A percentile compares a stretch with the other conserved stretches of the same genome.
Conservation (phyloP, 2,329 filamentous ascomycete genomes). For the Iodosphaeria phyllophila region DNA sequence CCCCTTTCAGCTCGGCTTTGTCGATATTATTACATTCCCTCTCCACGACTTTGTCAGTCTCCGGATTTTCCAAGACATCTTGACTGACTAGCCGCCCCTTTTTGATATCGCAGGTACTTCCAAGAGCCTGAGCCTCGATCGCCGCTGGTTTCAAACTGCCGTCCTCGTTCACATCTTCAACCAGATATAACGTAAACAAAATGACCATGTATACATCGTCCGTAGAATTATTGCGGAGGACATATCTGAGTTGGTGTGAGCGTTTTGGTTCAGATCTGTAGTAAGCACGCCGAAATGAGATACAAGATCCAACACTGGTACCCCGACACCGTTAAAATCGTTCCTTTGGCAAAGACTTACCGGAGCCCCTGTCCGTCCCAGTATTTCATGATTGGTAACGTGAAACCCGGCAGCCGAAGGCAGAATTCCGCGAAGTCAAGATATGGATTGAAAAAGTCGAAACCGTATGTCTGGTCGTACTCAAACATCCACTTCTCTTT, state of each 20-base stretch:
- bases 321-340: no score
- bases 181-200: constrained; percentile 58
- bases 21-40: constrained; percentile 10
- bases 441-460: constrained; percentile 79
- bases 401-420: constrained; percentile 53
- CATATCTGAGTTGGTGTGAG: constrained; percentile 78
- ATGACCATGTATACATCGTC: constrained; percentile 64
- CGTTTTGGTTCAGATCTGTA: constrained; percentile 28
- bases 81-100: no score
- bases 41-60: no score
- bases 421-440: constrained; percentile 65
- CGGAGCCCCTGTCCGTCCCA: constrained; percentile 64
- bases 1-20: constrained; percentile 8
- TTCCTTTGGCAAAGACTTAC: no score
- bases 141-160: constrained; percentile 28
- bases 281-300: constrained; percentile 7
- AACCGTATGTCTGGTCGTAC: constrained; percentile 29
- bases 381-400: constrained; percentile 54
- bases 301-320: constrained; percentile 4
- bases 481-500: constrained; percentile 36
- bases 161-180: constrained; percentile 43
- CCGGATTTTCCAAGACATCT: no score
- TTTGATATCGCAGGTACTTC: no score
- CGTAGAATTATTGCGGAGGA: constrained; percentile 64
- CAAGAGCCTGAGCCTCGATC: constrained; percentile 13